Evolutionary conservation across 768 basidiomycete species (phyloP).

Genomic region (Imleria badia): DNA sequence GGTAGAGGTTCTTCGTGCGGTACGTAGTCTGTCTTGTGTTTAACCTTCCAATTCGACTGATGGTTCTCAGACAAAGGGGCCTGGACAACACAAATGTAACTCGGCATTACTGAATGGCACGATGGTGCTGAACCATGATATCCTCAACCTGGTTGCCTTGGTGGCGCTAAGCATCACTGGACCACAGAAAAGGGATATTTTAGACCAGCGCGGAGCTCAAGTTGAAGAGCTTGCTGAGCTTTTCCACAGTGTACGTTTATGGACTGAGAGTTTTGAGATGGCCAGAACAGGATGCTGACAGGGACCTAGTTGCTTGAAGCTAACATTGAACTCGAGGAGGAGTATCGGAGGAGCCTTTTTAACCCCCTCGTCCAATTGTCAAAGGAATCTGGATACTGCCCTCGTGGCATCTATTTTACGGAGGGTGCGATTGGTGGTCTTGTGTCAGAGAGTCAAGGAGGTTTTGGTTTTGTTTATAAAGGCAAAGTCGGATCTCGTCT

Average conservation of each 20-base stretch:
- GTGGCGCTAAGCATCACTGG: slow-evolving; percentile 13
- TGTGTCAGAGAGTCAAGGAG: slow-evolving; percentile 10
- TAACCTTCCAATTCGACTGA: slow-evolving; percentile 5
- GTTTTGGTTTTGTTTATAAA: slow-evolving; percentile 22
- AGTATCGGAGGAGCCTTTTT: slow-evolving; percentile 17
- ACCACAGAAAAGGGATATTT: not conserved
- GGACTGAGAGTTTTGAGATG: not conserved
- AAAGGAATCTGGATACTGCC: slow-evolving; percentile 19
- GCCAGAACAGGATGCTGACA: slow-evolving; percentile 2
- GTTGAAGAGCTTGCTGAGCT: slow-evolving; percentile 20
- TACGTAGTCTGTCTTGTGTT: not conserved
- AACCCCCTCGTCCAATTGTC: slow-evolving; percentile 21
- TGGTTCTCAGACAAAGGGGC: slow-evolving; percentile 3
- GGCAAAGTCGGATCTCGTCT: slow-evolving; percentile 17
- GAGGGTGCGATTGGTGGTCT: slow-evolving; percentile 9
- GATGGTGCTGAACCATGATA: slow-evolving; percentile 17
- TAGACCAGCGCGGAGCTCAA: not conserved
- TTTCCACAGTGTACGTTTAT: slow-evolving; percentile 24
- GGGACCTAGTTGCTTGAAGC: slow-evolving; percentile 22
- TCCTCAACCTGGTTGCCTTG: slow-evolving; percentile 19
- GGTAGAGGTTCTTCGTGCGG: slow-evolving; percentile 15
- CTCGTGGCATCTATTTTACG: slow-evolving; percentile 12
- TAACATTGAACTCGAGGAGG: slow-evolving; percentile 12
- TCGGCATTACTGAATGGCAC: slow-evolving; percentile 16
- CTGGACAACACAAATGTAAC: slow-evolving; percentile 26